Evolutionary conservation across 2,329 filamentous ascomycete genomes (phyloP), one percentile per base, ranked within the genome.

Genomic region (Lasiodiplodia hormozganensis): DNA sequence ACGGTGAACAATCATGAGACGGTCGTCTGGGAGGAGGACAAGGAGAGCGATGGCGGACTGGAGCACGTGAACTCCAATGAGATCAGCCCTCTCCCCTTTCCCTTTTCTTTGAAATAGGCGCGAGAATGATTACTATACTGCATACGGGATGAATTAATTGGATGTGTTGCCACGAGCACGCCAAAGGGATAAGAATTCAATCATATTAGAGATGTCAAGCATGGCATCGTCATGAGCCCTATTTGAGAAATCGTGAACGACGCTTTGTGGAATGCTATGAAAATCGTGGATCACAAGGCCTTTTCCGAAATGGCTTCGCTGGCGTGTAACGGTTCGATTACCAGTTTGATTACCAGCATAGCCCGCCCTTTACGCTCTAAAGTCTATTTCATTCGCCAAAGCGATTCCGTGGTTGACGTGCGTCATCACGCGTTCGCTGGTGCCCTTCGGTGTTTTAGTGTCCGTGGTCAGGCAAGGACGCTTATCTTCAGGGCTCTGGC

Each of bases 401-500:
- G 11, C 16, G 25, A 11, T 47, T 31, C 12, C 31, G 23, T 36
- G 28, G 58, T 4, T 62, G 16, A 51, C 5, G 40, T 51, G 43
- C 58, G 43, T 51, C 43, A 51, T 62, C 23, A 21, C 10, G 4
- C 23, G 23, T 25, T 14, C 16, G 28, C 38, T 31, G 23, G 18
- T 47, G 16, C n/a, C 53, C 16, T 21, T 2, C 18, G 16, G 23
- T 25, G n/a, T n/a, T 47, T 23, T 38, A 5, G 12, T 14, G 56
- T 14, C 18, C 11, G 11, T 25, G 7, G 12, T 0, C 14, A 62
- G 25, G 60, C 14, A 52, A 52, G 60, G 60, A 51, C 43, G 43
- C n/a, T 43, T 16, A 64, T 52, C 43, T 49, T 28, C 31, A 64
- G 47, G 60, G 23, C 54, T 16, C 40, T 21, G 18, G 34, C 54